Base-by-base conservation (phyloP, 1,284 basidiomycete species). In the Dichomitus squalens region DNA sequence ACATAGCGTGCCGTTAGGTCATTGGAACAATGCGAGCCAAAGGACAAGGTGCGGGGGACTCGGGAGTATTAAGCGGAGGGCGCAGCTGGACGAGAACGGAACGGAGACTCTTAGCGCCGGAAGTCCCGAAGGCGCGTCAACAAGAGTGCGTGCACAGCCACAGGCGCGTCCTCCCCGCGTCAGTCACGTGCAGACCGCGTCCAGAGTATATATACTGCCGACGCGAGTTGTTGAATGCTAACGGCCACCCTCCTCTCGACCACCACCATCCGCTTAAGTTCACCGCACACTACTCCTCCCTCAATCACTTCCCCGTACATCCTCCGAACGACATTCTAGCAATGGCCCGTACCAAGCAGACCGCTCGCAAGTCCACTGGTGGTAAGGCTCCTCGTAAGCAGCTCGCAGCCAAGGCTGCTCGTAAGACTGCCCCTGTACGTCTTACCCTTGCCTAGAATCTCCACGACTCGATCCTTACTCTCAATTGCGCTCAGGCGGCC, bases 301-400 rank as follows among this genome's bases (percentile, higher is more conserved):
- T 39, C 48, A 11, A n/a, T 21, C 52, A 50, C 49, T 49, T 34
- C 27, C 39, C 53, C 55, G 20, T 35, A 44, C 51, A 52, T 43
- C 44, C n/a, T 53, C 34, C 47, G 34, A 57, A 7, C n/a, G 39
- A 48, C 29, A 49, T 67, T 35, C 27, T 36, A 43, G 48, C 56
- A 70, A 76, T 79, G 77, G 79, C 79, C 34, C 85, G 85, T 65
- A 87, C 86, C 53, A 86, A 91, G 80, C 90, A 93, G 82, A 93
- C 90, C 70, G 89, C 88, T 63, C 87, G 88, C 76, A 92, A 92
- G 78, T 91, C 92, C 54, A 94, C 93, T 65, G 89, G 90, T 83
- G 91, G 84, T 74, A 91, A 92, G 78, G 92, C 91, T 2, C 93
- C 93, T 58, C 90, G 93, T 79, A 95, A 95, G 79, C 92, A 94